Base-by-base conservation (phyloP, 2,329 filamentous ascomycete species). In the Fusarium cicatricum region DNA sequence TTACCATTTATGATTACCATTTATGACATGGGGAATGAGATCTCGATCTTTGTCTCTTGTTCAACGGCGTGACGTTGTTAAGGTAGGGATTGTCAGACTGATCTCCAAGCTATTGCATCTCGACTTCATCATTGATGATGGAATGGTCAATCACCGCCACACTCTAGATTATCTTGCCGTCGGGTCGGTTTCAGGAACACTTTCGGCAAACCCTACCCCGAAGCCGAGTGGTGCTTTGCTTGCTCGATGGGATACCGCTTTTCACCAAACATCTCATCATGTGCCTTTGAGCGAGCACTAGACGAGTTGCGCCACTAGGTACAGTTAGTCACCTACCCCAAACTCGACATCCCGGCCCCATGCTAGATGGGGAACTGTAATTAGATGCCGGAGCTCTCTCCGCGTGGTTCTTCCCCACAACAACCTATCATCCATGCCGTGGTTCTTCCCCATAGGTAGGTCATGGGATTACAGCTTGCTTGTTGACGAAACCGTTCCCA, bases 171-270 rank as follows among this genome's bases (percentile, higher is more conserved):
- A 23, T 23, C 21, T 23, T 23, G 4, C 21, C 21, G 21, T 23
- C 21, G 21, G 21, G 21, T 23, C 21, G n/a, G 36, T 31, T 21
- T 54, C 33, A 40, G 37, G 33, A 38, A 49, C 9, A 29, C 21
- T 42, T 38, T 58, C 47, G 42, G 38, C 29, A 26, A 32, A 45
- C 40, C 38, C 39, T 23, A 41, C 23, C 36, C 55, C 42, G 42
- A 14, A 29, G 14, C 38, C 32, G 34, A 32, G 26, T 23, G 21
- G 21, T 7, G 21, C 21, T 23, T n/a, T 23, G 21, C 21, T 23
- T n/a, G n/a, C n/a, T 23, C 21, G 21, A 23, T 41, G 58, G 58
- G 41, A 44, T 52, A 41, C 46, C 47, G 52, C 56, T 60, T 49
- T 52, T 31, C 48, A 28, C 28, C 12, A 46, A 12, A 23, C n/a